Conservation (phyloP, 768 basidiomycete genomes). For the Termitomyces heimii region DNA sequence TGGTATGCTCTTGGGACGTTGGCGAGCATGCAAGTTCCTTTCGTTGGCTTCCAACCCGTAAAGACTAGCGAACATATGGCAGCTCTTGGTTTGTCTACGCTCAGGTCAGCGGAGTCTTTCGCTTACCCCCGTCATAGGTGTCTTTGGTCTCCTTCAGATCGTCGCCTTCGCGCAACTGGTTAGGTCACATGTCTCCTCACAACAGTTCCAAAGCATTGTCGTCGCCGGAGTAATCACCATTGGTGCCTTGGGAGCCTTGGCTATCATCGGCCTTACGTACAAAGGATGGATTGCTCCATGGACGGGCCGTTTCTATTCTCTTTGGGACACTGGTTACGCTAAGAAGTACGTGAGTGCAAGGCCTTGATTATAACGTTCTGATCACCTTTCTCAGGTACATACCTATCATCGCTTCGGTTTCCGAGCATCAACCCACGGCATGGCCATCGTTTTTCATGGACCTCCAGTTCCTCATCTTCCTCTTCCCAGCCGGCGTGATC, state of each 20-base stretch:
- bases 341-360: conserved; percentile 63
- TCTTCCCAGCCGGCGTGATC: conserved; percentile 95
- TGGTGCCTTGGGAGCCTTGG: conserved; percentile 66
- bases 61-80: conserved; percentile 98
- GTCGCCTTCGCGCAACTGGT: conserved; percentile 91
- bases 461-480: conserved; percentile 93
- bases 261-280: conserved; percentile 79
- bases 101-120: not conserved
- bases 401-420: conserved; percentile 98
- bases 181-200: conserved; percentile 81
- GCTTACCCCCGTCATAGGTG: conserved; percentile 41
- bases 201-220: conserved; percentile 86
- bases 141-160: conserved; percentile 95
- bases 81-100: conserved; percentile 64
- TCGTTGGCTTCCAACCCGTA: conserved; percentile 99
- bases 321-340: conserved; percentile 99
- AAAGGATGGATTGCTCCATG: conserved; percentile 96
- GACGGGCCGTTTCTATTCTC: conserved; percentile 99
- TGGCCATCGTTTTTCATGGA: conserved; percentile 99
- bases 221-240: conserved; percentile 60
- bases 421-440: conserved; percentile 98
- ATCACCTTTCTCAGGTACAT: conserved; percentile 58
- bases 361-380: not conserved
- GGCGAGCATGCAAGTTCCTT: conserved; percentile 98
- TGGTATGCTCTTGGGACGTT: conserved; percentile 99